Conservation (phyloP, 345 rosid genomes). For the Dimocarpus longan region DNA sequence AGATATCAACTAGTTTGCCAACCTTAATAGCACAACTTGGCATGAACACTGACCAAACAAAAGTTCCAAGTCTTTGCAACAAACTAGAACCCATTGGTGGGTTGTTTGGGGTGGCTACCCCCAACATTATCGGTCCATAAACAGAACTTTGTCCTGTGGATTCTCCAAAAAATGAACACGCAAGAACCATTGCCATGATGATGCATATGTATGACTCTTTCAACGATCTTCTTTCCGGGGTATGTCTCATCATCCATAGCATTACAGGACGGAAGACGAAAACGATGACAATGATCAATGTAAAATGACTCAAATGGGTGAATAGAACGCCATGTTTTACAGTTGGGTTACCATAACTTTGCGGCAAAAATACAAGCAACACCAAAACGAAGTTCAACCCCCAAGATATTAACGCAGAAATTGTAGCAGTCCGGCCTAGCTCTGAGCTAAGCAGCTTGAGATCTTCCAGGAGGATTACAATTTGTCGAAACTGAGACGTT, state of each 20-base stretch:
- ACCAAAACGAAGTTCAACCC: slow-evolving; percentile 28
- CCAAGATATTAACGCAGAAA: slow-evolving; percentile 42
- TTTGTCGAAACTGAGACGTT: slow-evolving; percentile 27
- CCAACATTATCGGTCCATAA: not conserved
- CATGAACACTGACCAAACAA: not conserved
- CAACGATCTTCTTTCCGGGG: slow-evolving; percentile 46
- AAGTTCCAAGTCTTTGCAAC: not conserved
- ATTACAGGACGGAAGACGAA: slow-evolving; percentile 34
- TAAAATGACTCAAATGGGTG: not conserved
- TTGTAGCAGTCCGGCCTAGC: slow-evolving; percentile 47
- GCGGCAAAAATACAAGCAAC: not conserved
- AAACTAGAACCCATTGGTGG: not conserved
- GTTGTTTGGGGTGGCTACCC: not conserved
- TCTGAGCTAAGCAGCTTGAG: slow-evolving; percentile 47
- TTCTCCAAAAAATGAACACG: slow-evolving; percentile 30
- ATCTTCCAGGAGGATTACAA: slow-evolving; percentile 26
- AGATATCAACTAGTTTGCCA: not conserved
- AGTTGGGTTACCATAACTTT: not conserved
- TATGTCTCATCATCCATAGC: slow-evolving; percentile 39
- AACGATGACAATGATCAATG: not conserved
- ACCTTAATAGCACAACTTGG: not conserved
- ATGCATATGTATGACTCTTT: slow-evolving; percentile 27
- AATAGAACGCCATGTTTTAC: not conserved
- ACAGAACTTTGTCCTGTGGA: slow-evolving; percentile 16
- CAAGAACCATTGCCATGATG: slow-evolving; percentile 20